These are phyloP conservation scores for Kewa caespitosa DNA, from an alignment of 179 eudicot species.

Conservation along the genomic window DNA sequence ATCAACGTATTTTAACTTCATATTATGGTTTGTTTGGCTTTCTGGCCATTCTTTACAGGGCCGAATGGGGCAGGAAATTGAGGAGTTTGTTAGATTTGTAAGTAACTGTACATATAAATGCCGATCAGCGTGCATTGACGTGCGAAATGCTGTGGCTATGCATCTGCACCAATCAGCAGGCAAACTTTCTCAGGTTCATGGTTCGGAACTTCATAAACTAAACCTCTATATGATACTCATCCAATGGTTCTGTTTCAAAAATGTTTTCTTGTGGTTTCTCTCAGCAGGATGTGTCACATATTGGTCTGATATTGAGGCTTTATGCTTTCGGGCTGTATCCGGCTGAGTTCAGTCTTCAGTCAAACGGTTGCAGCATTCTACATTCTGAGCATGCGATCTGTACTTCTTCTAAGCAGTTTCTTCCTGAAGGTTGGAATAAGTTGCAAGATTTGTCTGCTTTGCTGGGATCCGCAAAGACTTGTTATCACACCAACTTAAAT, in stretches of 20 bases:
- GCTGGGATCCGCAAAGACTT: constrained; percentile 31
- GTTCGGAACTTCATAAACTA: not conserved
- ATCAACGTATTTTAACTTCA: constrained; percentile 1
- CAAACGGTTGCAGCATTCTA: constrained; percentile 21
- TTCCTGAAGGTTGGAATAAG: constrained; percentile 38
- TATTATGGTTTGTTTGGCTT: constrained; percentile 9
- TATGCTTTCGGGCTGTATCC: constrained; percentile 58
- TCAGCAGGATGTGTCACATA: constrained; percentile 45
- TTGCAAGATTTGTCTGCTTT: constrained; percentile 37
- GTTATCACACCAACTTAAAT: constrained; percentile 20
- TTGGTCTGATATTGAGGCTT: constrained; percentile 48
- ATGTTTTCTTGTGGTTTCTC: constrained; percentile 10
- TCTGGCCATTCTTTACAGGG: constrained; percentile 47
- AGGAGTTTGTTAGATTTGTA: constrained; percentile 62
- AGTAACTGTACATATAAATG: constrained; percentile 61
- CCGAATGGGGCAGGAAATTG: constrained; percentile 27
- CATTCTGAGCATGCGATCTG: constrained; percentile 19
- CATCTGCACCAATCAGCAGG: constrained; percentile 46
- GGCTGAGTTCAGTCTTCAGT: constrained; percentile 32
- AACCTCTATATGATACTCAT: not conserved
- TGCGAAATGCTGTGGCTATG: constrained; percentile 48
- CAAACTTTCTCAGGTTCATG: constrained; percentile 50
- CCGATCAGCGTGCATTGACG: constrained; percentile 34
- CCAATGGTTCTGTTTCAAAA: not conserved
- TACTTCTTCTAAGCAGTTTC: constrained; percentile 25